Evolutionary conservation across 139 green algal genomes (phyloP).

Genomic region (Chlorella sp.): DNA sequence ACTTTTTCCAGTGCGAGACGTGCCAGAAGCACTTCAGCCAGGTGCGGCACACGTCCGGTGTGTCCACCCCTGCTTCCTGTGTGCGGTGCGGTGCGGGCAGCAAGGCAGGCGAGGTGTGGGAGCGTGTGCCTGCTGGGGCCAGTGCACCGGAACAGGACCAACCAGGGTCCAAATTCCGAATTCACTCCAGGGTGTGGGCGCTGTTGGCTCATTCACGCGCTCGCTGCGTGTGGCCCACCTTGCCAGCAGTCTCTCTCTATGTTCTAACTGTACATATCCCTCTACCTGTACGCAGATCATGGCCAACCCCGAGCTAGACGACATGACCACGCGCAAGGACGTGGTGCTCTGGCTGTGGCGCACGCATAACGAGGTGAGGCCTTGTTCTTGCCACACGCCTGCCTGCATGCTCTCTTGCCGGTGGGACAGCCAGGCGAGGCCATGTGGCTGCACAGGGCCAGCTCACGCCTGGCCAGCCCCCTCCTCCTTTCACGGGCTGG

Average conservation of each 20-base stretch:
- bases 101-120: too few species aligned
- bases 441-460: neutral
- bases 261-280: too few species aligned
- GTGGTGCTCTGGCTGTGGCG: slow-evolving; percentile 73
- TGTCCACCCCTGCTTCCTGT: too few species aligned
- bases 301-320: slow-evolving; percentile 18
- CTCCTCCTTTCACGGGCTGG: neutral
- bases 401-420: neutral
- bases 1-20: slow-evolving; percentile 35
- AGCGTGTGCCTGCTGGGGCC: neutral
- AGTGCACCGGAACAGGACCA: neutral
- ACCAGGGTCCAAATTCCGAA: neutral
- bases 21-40: slow-evolving; percentile 28
- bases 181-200: neutral
- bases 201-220: neutral
- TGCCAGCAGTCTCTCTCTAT: too few species aligned
- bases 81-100: too few species aligned
- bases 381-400: neutral
- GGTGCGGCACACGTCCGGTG: too few species aligned
- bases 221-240: too few species aligned
- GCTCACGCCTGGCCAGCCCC: neutral
- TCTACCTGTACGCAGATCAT: slow-evolving; percentile 21
- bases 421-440: neutral
- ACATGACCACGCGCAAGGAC: slow-evolving; percentile 32
- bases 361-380: slow-evolving; percentile 69